Evolutionary conservation across 805 yeast genomes (phyloP).

Genomic region (Millerozyma acaciae): DNA sequence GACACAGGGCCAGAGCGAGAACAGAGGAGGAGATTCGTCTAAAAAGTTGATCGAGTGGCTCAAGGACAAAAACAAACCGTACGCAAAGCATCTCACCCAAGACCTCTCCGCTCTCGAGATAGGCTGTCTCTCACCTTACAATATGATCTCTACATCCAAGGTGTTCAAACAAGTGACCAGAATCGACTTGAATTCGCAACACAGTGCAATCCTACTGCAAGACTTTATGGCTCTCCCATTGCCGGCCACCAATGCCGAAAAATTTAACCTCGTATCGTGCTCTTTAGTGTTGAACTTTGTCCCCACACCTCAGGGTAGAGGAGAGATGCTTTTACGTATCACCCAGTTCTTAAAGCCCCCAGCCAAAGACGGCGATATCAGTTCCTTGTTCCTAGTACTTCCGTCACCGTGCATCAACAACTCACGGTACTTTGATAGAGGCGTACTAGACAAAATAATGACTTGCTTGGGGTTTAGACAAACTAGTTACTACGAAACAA

Average conservation of each 20-base stretch:
- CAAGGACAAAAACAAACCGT: slow-evolving; percentile 21
- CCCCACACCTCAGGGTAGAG: slow-evolving; percentile 65
- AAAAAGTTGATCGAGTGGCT: slow-evolving; percentile 76
- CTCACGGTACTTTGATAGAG: slow-evolving; percentile 69
- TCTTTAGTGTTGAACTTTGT: slow-evolving; percentile 89
- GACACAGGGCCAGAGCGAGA: slow-evolving; percentile 70
- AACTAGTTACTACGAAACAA: slow-evolving; percentile 51
- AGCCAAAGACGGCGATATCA: slow-evolving; percentile 11
- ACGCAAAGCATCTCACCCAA: slow-evolving; percentile 4
- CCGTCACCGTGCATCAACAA: slow-evolving; percentile 85
- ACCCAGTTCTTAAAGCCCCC: slow-evolving; percentile 49
- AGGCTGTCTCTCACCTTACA: slow-evolving; percentile 71
- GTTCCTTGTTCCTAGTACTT: slow-evolving; percentile 68
- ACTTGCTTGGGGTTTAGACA: slow-evolving; percentile 54
- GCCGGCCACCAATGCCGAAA: slow-evolving; percentile 44
- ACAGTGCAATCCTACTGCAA: slow-evolving; percentile 61
- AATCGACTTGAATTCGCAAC: slow-evolving; percentile 80
- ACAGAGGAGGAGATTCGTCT: slow-evolving; percentile 91
- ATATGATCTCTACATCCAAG: slow-evolving; percentile 59
- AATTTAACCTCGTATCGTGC: slow-evolving; percentile 69
- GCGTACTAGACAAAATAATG: slow-evolving; percentile 45
- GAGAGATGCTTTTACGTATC: slow-evolving; percentile 69
- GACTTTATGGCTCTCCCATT: slow-evolving; percentile 78
- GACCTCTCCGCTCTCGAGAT: slow-evolving; percentile 62
- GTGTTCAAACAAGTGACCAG: slow-evolving; percentile 51